Evolutionary conservation across 164 flowering plant genomes (phyloP).

Genomic region (Taxillus chinensis): DNA sequence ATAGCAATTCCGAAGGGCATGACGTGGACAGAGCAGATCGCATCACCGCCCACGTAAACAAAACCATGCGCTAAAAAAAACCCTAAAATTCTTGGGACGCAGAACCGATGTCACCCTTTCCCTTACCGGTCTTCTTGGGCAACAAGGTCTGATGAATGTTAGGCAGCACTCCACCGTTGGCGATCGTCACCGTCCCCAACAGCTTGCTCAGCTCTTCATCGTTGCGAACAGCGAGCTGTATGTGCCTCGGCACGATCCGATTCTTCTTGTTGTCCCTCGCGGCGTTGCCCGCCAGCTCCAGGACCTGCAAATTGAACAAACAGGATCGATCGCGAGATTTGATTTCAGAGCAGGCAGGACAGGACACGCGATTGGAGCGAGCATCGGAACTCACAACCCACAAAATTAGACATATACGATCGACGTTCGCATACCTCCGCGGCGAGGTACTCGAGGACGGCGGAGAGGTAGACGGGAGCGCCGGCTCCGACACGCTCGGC

Average conservation of each 20-base stretch:
- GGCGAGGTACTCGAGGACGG: slow-evolving; percentile 55
- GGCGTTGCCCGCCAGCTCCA: slow-evolving; percentile 64
- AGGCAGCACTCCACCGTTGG: slow-evolving; percentile 57
- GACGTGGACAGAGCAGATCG: neutral
- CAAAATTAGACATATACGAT: neutral
- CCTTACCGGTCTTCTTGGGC: slow-evolving; percentile 48
- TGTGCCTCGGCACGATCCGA: slow-evolving; percentile 62
- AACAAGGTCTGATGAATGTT: slow-evolving; percentile 48
- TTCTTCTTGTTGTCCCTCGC: slow-evolving; percentile 71
- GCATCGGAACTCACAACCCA: neutral
- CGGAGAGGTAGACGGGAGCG: slow-evolving; percentile 56
- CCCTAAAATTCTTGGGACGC: slow-evolving; percentile 53
- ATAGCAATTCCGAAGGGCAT: neutral
- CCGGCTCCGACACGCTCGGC: slow-evolving; percentile 63
- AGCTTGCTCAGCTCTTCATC: slow-evolving; percentile 63
- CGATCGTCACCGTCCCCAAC: slow-evolving; percentile 51
- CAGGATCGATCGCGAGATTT: too few relatives aligned
- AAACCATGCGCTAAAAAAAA: neutral
- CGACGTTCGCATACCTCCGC: slow-evolving; percentile 37
- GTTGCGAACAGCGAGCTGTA: slow-evolving; percentile 64
- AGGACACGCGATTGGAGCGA: neutral
- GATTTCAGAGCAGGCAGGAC: too few relatives aligned
- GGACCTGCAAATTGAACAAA: slow-evolving; percentile 25
- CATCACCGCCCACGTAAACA: neutral
- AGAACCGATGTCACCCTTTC: slow-evolving; percentile 46